Base-by-base conservation (phyloP, 2,329 filamentous ascomycete genomes). In the Fusarium pininemorale region DNA sequence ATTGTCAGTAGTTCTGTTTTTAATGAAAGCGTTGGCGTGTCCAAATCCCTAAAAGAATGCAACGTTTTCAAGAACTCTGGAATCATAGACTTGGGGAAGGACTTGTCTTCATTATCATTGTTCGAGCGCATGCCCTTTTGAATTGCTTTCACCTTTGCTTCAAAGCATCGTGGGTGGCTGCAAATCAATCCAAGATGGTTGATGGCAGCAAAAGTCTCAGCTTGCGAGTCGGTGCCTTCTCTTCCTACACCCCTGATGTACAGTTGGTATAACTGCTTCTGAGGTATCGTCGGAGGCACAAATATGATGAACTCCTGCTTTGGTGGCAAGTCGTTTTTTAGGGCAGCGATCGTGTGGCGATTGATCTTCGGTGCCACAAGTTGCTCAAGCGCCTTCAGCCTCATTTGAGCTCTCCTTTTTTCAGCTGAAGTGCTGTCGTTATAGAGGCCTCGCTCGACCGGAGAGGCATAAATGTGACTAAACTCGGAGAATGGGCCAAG, bases 241-340 rank as follows among this genome's bases (percentile, higher is more conserved):
- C 48, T 54, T 7, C 38, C 28, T 42, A 77, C 20, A n/a, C 71
- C 74, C 41, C 76, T 58, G 24, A 89, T 78, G 72, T 86, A 89
- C 10, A 79, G 69, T 39, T 83, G 74, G 80, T 98, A 98, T 0
- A 91, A 86, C 5, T 84, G 77, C 48, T 81, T 83, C 81, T 98
- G 95, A 3, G 93, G 54, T 0, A 83, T 76, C 0, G 93, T 94
- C 16, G 96, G 84, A 12, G 92, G 89, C 11, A 98, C 85, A 7
- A 88, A 93, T 60, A 98, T 88, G 37, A 97, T 89, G 78, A 96
- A 98, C 79, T 98, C 95, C 13, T 88, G 89, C 80, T 98, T 98
- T 0, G 85, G 84, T 6, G 93, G 93, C 48, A 98, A 84, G 44
- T 91, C 89, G 18, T 90, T 85, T 70, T 88, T 87, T 48, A 97